Percentiles rank a stretch among this genome's conserved stretches.
These are phyloP conservation scores for Annulohypoxylon nitens DNA, from an alignment of 495 filamentous ascomycete genomes.

Conservation along the genomic window DNA sequence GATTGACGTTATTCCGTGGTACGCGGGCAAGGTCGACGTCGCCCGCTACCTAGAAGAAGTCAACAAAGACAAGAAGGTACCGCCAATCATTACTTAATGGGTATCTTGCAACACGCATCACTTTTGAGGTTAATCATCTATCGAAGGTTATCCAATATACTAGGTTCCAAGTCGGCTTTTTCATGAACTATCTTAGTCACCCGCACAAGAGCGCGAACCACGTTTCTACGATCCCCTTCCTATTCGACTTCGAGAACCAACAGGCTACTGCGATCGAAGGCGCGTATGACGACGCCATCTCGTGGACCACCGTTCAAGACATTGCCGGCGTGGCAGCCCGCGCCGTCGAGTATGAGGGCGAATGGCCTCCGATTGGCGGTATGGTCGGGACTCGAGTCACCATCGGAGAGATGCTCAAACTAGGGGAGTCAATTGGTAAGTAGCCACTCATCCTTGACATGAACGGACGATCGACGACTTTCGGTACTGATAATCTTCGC, in stretches of 20 bases:
- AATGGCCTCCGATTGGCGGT: constrained; percentile 68
- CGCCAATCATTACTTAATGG: too few species aligned
- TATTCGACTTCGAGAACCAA: constrained; percentile 61
- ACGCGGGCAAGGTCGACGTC: constrained; percentile 59
- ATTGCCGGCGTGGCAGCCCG: constrained; percentile 60
- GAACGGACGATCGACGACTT: background rate
- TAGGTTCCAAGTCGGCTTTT: constrained; percentile 66
- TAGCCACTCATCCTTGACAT: background rate
- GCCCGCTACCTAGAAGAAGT: constrained; percentile 62
- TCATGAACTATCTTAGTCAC: constrained; percentile 64
- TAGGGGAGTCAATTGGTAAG: constrained; percentile 65
- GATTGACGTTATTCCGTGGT: constrained; percentile 57
- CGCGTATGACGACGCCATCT: constrained; percentile 54
- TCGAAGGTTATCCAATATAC: constrained; percentile 67
- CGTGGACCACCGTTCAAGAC: constrained; percentile 63
- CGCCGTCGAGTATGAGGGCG: constrained; percentile 65
- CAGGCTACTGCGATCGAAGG: constrained; percentile 62
- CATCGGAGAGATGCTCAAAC: constrained; percentile 54
- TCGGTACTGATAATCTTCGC: background rate
- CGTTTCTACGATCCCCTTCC: constrained; percentile 52
- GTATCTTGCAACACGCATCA: too few species aligned
- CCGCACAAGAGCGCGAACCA: constrained; percentile 63
- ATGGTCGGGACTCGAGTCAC: constrained; percentile 60
- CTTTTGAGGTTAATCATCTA: too few species aligned
- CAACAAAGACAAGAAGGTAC: constrained; percentile 65